A percentile compares a stretch with the other conserved stretches of the same genome.
phyloP scores from a whole-genome alignment of 306 rosid species.

The Mucuna pruriens region DNA sequence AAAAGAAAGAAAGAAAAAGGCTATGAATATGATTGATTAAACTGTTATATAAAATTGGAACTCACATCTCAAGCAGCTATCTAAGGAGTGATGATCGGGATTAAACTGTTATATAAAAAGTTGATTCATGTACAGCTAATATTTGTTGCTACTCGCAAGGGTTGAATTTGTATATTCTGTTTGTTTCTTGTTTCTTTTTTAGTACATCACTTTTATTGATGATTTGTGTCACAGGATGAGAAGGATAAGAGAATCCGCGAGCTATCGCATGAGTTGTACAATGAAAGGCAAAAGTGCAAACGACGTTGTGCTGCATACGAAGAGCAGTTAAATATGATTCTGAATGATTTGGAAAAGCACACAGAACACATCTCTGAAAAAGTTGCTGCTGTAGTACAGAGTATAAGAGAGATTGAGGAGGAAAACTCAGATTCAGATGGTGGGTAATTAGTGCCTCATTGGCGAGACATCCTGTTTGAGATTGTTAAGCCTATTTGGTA shows the following conservation, averaged over 20 bases:
- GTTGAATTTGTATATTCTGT: conserved; percentile 20
- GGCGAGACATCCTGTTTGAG: background rate
- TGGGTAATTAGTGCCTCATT: conserved; percentile 32
- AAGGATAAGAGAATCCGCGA: conserved; percentile 78
- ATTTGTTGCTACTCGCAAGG: background rate
- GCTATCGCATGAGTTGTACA: conserved; percentile 64
- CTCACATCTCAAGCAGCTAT: background rate
- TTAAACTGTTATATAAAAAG: background rate
- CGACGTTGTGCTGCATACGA: conserved; percentile 77
- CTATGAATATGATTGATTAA: background rate
- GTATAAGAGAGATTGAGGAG: conserved; percentile 68
- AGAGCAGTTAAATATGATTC: conserved; percentile 60
- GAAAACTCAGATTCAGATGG: conserved; percentile 50
- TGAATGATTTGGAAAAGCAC: conserved; percentile 65
- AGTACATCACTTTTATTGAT: conserved; percentile 3
- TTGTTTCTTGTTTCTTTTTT: conserved; percentile 14
- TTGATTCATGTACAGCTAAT: conserved; percentile 23
- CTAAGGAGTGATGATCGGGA: no score
- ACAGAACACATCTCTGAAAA: conserved; percentile 69
- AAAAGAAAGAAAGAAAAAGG: background rate
- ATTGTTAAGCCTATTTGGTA: conserved; percentile 9
- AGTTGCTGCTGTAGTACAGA: conserved; percentile 59
- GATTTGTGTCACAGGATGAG: conserved; percentile 60
- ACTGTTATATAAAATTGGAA: background rate
- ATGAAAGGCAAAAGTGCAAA: conserved; percentile 71